A percentile compares a stretch with the other conserved stretches of the same genome.
Evolutionary conservation across 1,284 basidiomycete genomes (phyloP).

Genomic region (Malassezia dermatis): DNA sequence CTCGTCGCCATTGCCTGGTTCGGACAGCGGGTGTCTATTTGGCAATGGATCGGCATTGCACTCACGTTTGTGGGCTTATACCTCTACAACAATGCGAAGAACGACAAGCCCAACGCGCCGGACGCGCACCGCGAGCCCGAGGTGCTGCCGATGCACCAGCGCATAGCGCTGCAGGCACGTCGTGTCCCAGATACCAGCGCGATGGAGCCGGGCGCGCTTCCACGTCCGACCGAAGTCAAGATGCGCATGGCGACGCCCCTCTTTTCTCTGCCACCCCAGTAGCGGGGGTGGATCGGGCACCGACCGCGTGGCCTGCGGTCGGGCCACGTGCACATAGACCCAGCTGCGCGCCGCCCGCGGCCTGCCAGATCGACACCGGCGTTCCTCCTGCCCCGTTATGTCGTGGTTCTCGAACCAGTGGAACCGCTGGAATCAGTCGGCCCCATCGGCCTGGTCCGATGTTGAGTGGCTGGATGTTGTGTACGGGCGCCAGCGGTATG

Average conservation of each 20-base stretch:
- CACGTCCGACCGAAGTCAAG: not conserved
- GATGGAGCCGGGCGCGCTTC: not conserved
- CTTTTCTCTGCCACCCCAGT: constrained; percentile 15
- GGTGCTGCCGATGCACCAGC: constrained; percentile 13
- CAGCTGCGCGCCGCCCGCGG: not conserved
- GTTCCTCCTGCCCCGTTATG: constrained; percentile 19
- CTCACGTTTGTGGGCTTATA: constrained; percentile 83
- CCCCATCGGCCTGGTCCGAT: not conserved
- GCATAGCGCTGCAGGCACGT: not conserved
- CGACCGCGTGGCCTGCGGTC: constrained; percentile 1
- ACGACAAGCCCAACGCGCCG: constrained; percentile 8
- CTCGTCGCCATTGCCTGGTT: constrained; percentile 97
- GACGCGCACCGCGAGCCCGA: not conserved
- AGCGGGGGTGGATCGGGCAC: not conserved
- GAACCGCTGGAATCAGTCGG: constrained; percentile 24
- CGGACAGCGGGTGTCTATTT: constrained; percentile 67
- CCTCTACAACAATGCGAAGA: constrained; percentile 87
- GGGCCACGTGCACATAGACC: not conserved
- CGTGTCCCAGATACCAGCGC: not conserved
- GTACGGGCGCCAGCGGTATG: constrained; percentile 37
- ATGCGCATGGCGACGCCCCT: constrained; percentile 8
- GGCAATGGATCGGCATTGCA: constrained; percentile 73
- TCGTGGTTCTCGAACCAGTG: constrained; percentile 47
- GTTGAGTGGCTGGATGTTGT: constrained; percentile 28
- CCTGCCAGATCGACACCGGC: not conserved